phyloP scores from a whole-genome alignment of 768 basidiomycete genomes.

The Trichaptum fuscoviolaceum region DNA sequence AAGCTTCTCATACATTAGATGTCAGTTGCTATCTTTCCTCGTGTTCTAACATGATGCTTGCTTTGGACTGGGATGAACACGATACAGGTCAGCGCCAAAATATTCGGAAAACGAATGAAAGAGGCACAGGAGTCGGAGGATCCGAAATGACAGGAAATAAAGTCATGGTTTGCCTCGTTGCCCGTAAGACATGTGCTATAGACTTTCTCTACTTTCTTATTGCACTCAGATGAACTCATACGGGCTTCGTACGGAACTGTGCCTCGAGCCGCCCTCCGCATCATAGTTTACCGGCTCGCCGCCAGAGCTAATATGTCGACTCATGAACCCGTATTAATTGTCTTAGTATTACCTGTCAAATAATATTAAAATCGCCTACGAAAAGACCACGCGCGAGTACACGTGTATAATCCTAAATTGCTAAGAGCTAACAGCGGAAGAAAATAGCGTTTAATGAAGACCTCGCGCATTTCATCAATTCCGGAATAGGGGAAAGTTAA shows the following conservation, averaged over 20 bases:
- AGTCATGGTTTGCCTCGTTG: background rate
- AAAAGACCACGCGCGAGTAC: background rate
- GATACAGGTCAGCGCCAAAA: constrained; percentile 72
- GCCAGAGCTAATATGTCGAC: background rate
- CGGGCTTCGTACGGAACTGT: background rate
- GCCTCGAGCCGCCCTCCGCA: background rate
- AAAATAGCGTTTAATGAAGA: background rate
- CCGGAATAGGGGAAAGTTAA: background rate
- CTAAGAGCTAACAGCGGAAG: background rate
- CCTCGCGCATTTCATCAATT: background rate
- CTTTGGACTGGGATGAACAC: constrained; percentile 11
- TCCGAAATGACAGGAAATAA: constrained; percentile 1
- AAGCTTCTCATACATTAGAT: constrained; percentile 9
- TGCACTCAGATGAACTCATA: background rate
- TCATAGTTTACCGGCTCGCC: background rate
- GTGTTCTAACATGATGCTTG: constrained; percentile 11
- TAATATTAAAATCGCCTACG: background rate
- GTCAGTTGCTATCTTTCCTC: constrained; percentile 13
- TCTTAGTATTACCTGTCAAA: background rate
- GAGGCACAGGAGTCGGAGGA: constrained; percentile 31
- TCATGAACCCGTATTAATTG: background rate
- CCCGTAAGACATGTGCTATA: background rate
- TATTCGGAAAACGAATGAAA: constrained; percentile 58
- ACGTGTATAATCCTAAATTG: background rate
- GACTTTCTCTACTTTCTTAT: background rate